Conservation (phyloP, 1,139 yeast genomes). For the Blastobotrys malaysiensis region DNA sequence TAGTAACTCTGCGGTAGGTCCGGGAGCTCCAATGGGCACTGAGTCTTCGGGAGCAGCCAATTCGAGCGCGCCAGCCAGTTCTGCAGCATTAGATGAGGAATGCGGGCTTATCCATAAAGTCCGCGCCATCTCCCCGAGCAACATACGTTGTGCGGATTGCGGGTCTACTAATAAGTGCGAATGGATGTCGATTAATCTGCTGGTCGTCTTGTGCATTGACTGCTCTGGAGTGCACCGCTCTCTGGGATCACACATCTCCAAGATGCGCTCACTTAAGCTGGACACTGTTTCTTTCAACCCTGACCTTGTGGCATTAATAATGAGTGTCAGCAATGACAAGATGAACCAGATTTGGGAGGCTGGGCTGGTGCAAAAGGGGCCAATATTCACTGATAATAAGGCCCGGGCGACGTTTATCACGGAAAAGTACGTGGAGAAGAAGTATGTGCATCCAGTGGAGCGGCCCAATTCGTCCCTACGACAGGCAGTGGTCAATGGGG, state of each 20-base stretch:
- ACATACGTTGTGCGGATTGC: constrained; percentile 75
- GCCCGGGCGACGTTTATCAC: constrained; percentile 35
- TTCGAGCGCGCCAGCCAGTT: neutral
- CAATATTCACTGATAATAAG: constrained; percentile 36
- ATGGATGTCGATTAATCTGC: constrained; percentile 78
- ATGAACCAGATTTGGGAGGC: constrained; percentile 57
- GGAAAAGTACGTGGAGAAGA: constrained; percentile 39
- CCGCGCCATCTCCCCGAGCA: constrained; percentile 39
- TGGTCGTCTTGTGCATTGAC: constrained; percentile 71
- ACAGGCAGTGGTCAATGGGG: constrained; percentile 31
- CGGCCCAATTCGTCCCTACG: constrained; percentile 36
- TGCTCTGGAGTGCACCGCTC: constrained; percentile 77
- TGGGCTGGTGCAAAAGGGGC: constrained; percentile 37
- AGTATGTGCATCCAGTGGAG: constrained; percentile 31
- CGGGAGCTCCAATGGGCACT: neutral
- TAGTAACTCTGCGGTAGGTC: neutral
- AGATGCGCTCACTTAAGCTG: constrained; percentile 73
- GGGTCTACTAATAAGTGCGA: constrained; percentile 60
- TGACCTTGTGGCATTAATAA: constrained; percentile 54
- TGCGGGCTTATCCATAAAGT: constrained; percentile 1
- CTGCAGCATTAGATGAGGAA: neutral
- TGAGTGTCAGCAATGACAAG: constrained; percentile 58
- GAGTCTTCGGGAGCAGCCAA: neutral
- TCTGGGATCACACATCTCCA: constrained; percentile 66
- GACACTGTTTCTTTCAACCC: constrained; percentile 62